These are phyloP conservation scores for Trichosporon ovoides DNA, from an alignment of 1,284 basidiomycete species.

Conservation along the genomic window DNA sequence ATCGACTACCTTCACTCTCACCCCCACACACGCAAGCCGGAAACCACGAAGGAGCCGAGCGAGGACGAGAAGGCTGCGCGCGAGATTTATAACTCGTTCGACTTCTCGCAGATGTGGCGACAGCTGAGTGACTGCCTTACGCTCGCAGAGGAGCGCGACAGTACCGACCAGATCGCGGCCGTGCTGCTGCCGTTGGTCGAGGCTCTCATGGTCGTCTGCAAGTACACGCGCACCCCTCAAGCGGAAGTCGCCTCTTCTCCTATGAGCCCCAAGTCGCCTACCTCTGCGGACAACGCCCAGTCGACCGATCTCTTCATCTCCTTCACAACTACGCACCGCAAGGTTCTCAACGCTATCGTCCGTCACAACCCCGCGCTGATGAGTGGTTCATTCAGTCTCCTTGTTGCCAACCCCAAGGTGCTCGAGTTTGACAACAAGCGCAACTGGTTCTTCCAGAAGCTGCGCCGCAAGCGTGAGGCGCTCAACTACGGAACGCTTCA, in stretches of 20 bases:
- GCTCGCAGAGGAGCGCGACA: constrained; percentile 69
- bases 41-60: constrained; percentile 42
- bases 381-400: constrained; percentile 94
- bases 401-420: constrained; percentile 92
- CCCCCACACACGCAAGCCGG: constrained; percentile 44
- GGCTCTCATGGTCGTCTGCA: constrained; percentile 96
- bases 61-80: constrained; percentile 65
- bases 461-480: constrained; percentile 75
- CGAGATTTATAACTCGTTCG: constrained; percentile 78
- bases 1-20: constrained; percentile 86
- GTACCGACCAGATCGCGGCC: constrained; percentile 80
- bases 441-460: constrained; percentile 95
- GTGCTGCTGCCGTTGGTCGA: constrained; percentile 88
- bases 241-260: constrained; percentile 50
- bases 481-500: constrained; percentile 73
- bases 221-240: constrained; percentile 55
- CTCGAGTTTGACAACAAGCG: constrained; percentile 99
- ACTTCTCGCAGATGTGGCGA: constrained; percentile 77
- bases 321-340: constrained; percentile 92
- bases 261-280: constrained; percentile 50
- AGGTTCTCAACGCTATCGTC: constrained; percentile 94
- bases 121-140: constrained; percentile 78
- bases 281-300: constrained; percentile 1
- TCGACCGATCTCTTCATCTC: constrained; percentile 76
- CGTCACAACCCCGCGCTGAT: constrained; percentile 96